Evolutionary conservation across 495 filamentous ascomycete species (phyloP).

Genomic region (Astrothelium macrocarpum): DNA sequence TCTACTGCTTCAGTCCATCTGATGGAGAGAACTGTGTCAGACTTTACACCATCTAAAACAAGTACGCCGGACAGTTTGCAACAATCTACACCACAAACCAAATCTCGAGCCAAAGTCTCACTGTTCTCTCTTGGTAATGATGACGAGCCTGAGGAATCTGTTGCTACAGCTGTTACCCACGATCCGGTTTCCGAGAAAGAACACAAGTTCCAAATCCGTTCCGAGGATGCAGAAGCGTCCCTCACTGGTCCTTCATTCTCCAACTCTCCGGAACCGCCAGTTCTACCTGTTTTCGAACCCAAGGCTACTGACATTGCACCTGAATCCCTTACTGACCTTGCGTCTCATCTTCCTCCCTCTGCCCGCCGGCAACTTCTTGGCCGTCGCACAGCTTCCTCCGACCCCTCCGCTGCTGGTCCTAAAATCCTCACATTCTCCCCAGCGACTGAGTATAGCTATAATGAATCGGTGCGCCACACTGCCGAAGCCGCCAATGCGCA

Average conservation of each 20-base stretch:
- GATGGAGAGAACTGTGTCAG: conserved; percentile 8
- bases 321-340: conserved; percentile 57
- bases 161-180: conserved; percentile 35
- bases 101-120: conserved; percentile 45
- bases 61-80: conserved; percentile 17
- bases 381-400: conserved; percentile 35
- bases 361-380: conserved; percentile 77
- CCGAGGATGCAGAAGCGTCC: neutral
- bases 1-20: conserved; percentile 9
- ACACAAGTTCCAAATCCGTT: neutral
- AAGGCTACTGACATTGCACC: conserved; percentile 31
- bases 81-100: conserved; percentile 26
- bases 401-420: conserved; percentile 27
- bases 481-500: conserved; percentile 47
- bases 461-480: conserved; percentile 60
- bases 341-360: conserved; percentile 53
- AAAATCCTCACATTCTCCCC: conserved; percentile 73
- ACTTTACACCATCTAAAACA: conserved; percentile 7
- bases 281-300: neutral
- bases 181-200: conserved; percentile 15
- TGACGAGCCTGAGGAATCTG: conserved; percentile 19
- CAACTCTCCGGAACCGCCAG: too few relatives aligned
- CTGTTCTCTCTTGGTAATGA: conserved; percentile 49
- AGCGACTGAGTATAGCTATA: conserved; percentile 72
- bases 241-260: too few relatives aligned